Conservation (phyloP, 352 stramenopile genomes). For the Aphanomyces invadans region DNA sequence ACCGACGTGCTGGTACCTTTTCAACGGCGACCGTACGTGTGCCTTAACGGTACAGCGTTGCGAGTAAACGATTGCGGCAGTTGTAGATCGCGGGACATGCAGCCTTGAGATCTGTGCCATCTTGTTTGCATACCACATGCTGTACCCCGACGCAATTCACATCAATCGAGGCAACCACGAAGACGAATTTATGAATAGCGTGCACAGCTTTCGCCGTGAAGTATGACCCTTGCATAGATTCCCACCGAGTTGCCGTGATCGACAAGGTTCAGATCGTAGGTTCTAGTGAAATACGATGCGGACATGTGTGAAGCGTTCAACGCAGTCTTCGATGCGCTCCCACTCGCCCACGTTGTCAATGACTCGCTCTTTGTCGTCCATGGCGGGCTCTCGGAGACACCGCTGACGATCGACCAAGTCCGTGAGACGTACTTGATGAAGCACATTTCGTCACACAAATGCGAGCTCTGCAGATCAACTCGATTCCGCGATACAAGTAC, state of each 20-base stretch:
- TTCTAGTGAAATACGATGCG: constrained; percentile 12
- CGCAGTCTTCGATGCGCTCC: constrained; percentile 39
- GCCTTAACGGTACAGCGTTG: background rate
- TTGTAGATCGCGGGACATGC: constrained; percentile 57
- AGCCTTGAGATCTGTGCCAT: constrained; percentile 45
- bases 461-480: background rate
- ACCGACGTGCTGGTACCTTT: constrained; percentile 54
- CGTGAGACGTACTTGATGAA: background rate
- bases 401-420: constrained; percentile 31
- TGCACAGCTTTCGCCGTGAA: constrained; percentile 31
- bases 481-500: constrained; percentile 14
- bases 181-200: constrained; percentile 42
- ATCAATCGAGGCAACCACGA: constrained; percentile 80
- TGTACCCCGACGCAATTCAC: constrained; percentile 37
- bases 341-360: constrained; percentile 48
- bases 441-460: background rate
- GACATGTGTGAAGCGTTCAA: constrained; percentile 27
- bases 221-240: constrained; percentile 10
- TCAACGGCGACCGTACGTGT: constrained; percentile 61
- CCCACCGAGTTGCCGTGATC: no score
- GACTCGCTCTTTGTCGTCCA: constrained; percentile 56
- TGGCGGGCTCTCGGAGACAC: constrained; percentile 40
- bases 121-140: constrained; percentile 43
- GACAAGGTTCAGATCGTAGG: constrained; percentile 1
- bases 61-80: background rate